Base-by-base conservation (phyloP, 306 rosid species). In the cucumber (Cucumis sativus) region DNA sequence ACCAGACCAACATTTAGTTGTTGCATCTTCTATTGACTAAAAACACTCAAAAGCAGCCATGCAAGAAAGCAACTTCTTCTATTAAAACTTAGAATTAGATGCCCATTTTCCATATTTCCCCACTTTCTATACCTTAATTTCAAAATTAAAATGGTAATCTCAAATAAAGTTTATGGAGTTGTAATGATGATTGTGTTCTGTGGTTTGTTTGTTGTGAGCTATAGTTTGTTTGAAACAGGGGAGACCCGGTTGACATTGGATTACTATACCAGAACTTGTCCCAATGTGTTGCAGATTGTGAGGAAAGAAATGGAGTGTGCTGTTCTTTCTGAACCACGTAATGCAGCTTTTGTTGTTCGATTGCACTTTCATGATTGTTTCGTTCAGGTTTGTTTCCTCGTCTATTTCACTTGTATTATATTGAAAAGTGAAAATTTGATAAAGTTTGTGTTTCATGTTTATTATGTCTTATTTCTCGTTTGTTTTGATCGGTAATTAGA, bases 311-410 rank as follows among this genome's bases (percentile, higher is more conserved):
- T 83, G 79, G 93, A 95, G 84, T 92, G 97, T 65, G 85, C 80
- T 0, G 93, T 95, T 54, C 87, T 74, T 17, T 78, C 90, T 17
- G 89, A 92, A 80, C 91, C 92, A 1, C 91, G 96, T 5, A 88
- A 83, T 13, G 99, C 99, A 0, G 96, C 99, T 77, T 18, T 68
- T 41, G 62, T 89, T 12, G 80, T 92, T 75, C 89, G 97, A 12
- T 79, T 95, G 52, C 97, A 95, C 74, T 95, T 92, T 85, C 99
- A 95, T 59, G 97, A 95, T 54, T 95, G 97, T 80, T 95, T 95
- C 76, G 84, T 95, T 78, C 97, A 92, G 97, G 99, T 92, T 43
- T 43, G 16, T 74, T 61, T 49, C 76, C 39, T 21, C 23, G 8
- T 30, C 80, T 14, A 7, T 14, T 71, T 77, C 40, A 8, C 45